Conservation (phyloP, 805 yeast species). For the Jamesozyma piceae region DNA sequence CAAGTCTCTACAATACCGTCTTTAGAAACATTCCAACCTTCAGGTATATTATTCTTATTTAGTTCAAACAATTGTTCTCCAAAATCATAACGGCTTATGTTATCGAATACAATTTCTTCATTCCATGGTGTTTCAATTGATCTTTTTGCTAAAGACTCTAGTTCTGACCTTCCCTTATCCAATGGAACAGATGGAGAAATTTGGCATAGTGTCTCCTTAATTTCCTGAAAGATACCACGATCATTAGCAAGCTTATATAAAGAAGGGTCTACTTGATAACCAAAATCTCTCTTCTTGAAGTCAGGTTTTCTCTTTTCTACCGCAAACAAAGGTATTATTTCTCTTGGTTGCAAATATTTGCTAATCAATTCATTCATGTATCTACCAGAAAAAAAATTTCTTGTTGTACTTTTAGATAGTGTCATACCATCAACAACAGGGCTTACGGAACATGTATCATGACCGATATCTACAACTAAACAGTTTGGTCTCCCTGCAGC, state of each 20-base stretch:
- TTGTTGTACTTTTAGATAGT: slow-evolving; percentile 55
- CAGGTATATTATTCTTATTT: slow-evolving; percentile 33
- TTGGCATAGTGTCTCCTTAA: slow-evolving; percentile 63
- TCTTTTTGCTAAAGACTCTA: slow-evolving; percentile 31
- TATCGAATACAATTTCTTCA: slow-evolving; percentile 48
- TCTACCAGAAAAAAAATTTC: slow-evolving; percentile 66
- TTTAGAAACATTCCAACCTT: slow-evolving; percentile 30
- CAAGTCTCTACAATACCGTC: slow-evolving; percentile 48
- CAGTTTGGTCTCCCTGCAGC: slow-evolving; percentile 84
- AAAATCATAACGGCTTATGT: slow-evolving; percentile 47
- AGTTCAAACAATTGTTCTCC: slow-evolving; percentile 74
- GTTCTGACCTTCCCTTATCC: slow-evolving; percentile 19
- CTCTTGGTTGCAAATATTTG: slow-evolving; percentile 28
- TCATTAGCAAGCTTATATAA: slow-evolving; percentile 49
- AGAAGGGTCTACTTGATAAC: slow-evolving; percentile 34
- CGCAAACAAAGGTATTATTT: slow-evolving; percentile 27
- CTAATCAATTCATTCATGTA: slow-evolving; percentile 35
- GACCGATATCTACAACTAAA: slow-evolving; percentile 78
- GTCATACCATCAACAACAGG: slow-evolving; percentile 81
- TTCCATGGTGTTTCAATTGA: slow-evolving; percentile 73
- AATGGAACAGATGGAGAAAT: slow-evolving; percentile 27
- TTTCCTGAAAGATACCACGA: slow-evolving; percentile 50
- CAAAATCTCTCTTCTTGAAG: slow-evolving; percentile 20
- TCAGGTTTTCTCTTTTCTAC: slow-evolving; percentile 26
- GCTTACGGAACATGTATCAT: slow-evolving; percentile 64